Evolutionary conservation across 768 basidiomycete species (phyloP), one percentile per base, ranked within the genome.

Genomic region (Mycena amicta): DNA sequence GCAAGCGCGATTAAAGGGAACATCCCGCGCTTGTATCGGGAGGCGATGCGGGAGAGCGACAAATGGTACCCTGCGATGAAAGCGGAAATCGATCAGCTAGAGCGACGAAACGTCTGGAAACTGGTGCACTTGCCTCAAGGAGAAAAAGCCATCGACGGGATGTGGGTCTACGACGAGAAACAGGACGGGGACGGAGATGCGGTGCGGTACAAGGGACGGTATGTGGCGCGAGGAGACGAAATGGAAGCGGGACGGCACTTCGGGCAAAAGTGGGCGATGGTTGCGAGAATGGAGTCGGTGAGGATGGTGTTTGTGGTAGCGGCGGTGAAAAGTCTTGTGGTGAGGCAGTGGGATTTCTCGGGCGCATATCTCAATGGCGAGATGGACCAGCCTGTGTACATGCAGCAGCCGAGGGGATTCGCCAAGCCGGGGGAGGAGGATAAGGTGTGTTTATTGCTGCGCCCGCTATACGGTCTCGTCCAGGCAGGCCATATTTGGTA

Each of bases 131-230:
- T 50, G 16, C 61, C 61, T 2, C 15, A 50, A 13, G 56, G 56
- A 3, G 47, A 53, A 69, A 72, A 11, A 63, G 62, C 49, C 64
- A 68, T 56, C 6, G 55, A 50, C 28, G 51, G 56, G 15, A 57
- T 57, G 13, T 79, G 75, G 75, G 76, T 80, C 5, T 79, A 71
- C 58, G 63, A 58, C 18, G 41, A 67, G 6, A 83, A 83, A 62
- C 46, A 57, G 26, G 74, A 77, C 49, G 57, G 68, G 1, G 53
- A 62, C 1, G 76, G 77, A 16, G 45, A 63, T 1, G 62, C 77
- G 22, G 33, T 60, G 1, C 57, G 67, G 6, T 71, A 74, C 70
- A 80, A 80, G 61, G 79, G 72, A 4, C 53, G 74, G 1, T 67
- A 81, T 2, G 76, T 81, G 0, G 74, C 76, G 1, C 65, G 73